A percentile compares a stretch with the other conserved stretches of the same genome.
These are phyloP conservation scores for Lipomyces spencermartinsiae DNA, from an alignment of 805 yeast species.

Conservation along the genomic window DNA sequence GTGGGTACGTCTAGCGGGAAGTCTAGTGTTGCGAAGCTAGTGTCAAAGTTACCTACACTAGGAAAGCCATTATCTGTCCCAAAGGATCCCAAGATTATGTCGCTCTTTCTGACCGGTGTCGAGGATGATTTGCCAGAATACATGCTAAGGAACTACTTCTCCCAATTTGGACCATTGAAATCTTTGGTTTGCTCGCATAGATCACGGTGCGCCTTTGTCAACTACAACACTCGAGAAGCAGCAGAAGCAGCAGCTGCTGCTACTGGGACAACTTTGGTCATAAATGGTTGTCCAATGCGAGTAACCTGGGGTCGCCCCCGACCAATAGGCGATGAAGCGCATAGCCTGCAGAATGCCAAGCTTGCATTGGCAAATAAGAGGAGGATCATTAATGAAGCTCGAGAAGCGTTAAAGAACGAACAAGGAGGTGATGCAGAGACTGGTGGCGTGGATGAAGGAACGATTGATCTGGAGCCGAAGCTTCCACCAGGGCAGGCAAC, in stretches of 20 bases:
- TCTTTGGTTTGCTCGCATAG: constrained; percentile 59
- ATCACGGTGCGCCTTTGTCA: constrained; percentile 69
- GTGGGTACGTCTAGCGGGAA: constrained; percentile 34
- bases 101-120: constrained; percentile 79
- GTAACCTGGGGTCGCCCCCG: constrained; percentile 43
- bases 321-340: constrained; percentile 37
- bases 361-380: constrained; percentile 33
- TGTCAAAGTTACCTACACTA: constrained; percentile 71
- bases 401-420: constrained; percentile 11
- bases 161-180: constrained; percentile 55
- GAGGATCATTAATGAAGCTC: constrained; percentile 34
- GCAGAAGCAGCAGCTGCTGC: constrained; percentile 57
- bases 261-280: constrained; percentile 32
- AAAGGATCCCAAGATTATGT: constrained; percentile 51
- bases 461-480: constrained; percentile 8
- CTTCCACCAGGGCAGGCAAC: constrained; percentile 34
- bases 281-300: constrained; percentile 37
- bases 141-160: constrained; percentile 58
- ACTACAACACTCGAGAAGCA: constrained; percentile 55
- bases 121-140: constrained; percentile 71
- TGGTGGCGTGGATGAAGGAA: background rate
- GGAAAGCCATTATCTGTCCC: constrained; percentile 46
- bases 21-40: constrained; percentile 58
- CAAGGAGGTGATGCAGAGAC: constrained; percentile 4
- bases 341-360: constrained; percentile 28